Evolutionary conservation across 2,329 filamentous ascomycete species (phyloP), one percentile per base, ranked within the genome.

Genomic region (Stachybotrys chartarum): DNA sequence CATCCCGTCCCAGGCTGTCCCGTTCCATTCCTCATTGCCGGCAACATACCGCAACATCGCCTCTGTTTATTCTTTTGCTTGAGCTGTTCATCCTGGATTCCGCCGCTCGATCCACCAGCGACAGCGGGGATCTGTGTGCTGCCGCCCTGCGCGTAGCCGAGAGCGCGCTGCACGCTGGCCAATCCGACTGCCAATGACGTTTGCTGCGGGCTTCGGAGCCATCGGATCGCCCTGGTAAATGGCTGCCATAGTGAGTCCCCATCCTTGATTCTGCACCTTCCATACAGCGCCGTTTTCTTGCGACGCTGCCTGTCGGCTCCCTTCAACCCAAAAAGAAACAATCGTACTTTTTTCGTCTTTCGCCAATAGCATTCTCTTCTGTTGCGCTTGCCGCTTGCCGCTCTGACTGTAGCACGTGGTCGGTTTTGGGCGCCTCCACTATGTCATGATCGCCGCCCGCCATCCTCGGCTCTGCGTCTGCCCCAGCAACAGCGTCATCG

Each of bases 191-290:
- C 64, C 64, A 58, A 68, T 68, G 66, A 68, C 66, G 64, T 64
- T 63, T 62, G 56, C 50, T 51, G 59, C 58, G 55, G 39, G 60
- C 60, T 56, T 58, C 60, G 58, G 55, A 57, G 51, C 56, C 52
- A 52, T 55, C 61, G 59, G 54, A 59, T 60, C 61, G 32, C 49
- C 49, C 56, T 59, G 62, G 64, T 66, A 61, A 57, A 70, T 70
- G 68, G 68, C 68, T 61, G 68, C 68, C 55, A 63, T 70, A 63
- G 68, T 70, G 59, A 71, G 68, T 62, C 30, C n/a, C 18, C 46
- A 18, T 35, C 24, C 51, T 49, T 24, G 11, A 10, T 8, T 47
- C 6, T 24, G 16, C 30, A 17, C 18, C 48, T 30, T 56, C 17
- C 7, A 35, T 8, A 32, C 51, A 3, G 31, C 30, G 35, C 44